Percentiles rank a stretch among this genome's conserved stretches.
These are phyloP conservation scores for Plasmodium billcollinsi DNA, from an alignment of 169 alveolate genomes.

Conservation along the genomic window DNA sequence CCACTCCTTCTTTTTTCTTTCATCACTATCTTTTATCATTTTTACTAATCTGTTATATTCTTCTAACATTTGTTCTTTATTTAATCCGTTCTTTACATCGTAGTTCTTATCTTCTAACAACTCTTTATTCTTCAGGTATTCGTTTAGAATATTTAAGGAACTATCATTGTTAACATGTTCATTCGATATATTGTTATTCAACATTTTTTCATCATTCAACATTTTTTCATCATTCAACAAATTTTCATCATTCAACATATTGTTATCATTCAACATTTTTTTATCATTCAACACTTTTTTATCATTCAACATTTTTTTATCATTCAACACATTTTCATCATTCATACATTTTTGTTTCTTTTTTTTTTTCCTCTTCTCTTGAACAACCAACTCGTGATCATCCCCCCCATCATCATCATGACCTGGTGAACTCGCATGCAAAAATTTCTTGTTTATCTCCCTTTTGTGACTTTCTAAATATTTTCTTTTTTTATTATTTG, in stretches of 20 bases:
- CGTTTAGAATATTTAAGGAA: conserved; percentile 38
- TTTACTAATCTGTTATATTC: conserved; percentile 47
- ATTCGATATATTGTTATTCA: background rate
- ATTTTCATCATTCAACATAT: conserved; percentile 38
- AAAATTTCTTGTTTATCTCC: background rate
- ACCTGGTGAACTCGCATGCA: conserved; percentile 1
- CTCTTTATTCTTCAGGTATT: conserved; percentile 75
- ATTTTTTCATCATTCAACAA: background rate
- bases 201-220: conserved; percentile 2
- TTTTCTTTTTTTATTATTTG: background rate
- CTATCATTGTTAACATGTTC: conserved; percentile 36
- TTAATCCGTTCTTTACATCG: conserved; percentile 15
- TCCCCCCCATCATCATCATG: conserved; percentile 53
- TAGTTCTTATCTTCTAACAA: conserved; percentile 5
- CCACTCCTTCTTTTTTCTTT: conserved; percentile 13
- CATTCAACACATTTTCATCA: background rate
- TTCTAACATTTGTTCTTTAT: conserved; percentile 62
- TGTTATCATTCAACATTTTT: conserved; percentile 42
- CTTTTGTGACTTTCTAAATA: background rate
- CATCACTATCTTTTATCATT: conserved; percentile 15
- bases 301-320: conserved; percentile 24
- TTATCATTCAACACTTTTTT: conserved; percentile 38
- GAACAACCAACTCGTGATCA: conserved; percentile 6
- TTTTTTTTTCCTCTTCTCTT: conserved; percentile 12
- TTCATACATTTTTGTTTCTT: conserved; percentile 2